A percentile compares a stretch with the other conserved stretches of the same genome.
phyloP scores from a whole-genome alignment of 345 rosid genomes.

The Brassica carinata region DNA sequence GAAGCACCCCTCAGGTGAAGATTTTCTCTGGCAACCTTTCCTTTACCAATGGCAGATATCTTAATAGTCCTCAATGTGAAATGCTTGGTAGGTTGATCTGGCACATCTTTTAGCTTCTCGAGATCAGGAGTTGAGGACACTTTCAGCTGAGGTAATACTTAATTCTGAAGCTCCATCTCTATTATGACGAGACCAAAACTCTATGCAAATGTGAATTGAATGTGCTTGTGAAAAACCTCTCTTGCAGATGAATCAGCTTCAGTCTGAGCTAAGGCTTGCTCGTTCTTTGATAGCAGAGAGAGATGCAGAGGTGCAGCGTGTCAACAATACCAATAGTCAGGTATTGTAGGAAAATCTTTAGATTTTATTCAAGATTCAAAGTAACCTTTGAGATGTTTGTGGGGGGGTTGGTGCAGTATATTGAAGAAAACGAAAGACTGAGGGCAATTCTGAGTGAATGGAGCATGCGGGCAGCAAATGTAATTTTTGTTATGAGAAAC shows the following conservation, averaged over 20 bases:
- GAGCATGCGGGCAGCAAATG: constrained; percentile 94
- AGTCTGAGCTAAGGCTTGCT: constrained; percentile 88
- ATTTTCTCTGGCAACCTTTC: not conserved
- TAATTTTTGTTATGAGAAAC: constrained; percentile 26
- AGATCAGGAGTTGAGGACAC: constrained; percentile 88
- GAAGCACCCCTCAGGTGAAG: constrained; percentile 86
- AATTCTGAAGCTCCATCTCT: constrained; percentile 10
- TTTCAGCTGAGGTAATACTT: constrained; percentile 80
- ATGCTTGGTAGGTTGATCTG: constrained; percentile 71
- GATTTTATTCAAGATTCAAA: not conserved
- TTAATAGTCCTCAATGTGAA: not conserved
- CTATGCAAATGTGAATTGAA: not conserved
- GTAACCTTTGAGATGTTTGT: not conserved
- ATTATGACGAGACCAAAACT: not conserved
- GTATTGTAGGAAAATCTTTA: constrained; percentile 33
- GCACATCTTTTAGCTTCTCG: constrained; percentile 93
- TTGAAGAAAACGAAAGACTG: constrained; percentile 91
- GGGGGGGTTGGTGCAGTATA: constrained; percentile 53
- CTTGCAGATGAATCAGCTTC: constrained; percentile 83
- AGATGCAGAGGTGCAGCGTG: constrained; percentile 77
- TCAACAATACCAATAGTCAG: constrained; percentile 80
- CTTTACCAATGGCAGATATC: not conserved
- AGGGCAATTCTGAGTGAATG: constrained; percentile 92
- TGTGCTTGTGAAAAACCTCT: not conserved
- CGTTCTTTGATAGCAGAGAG: constrained; percentile 87